These are phyloP conservation scores for Phytopythium ostracodes DNA, from an alignment of 352 stramenopile genomes.

Conservation along the genomic window DNA sequence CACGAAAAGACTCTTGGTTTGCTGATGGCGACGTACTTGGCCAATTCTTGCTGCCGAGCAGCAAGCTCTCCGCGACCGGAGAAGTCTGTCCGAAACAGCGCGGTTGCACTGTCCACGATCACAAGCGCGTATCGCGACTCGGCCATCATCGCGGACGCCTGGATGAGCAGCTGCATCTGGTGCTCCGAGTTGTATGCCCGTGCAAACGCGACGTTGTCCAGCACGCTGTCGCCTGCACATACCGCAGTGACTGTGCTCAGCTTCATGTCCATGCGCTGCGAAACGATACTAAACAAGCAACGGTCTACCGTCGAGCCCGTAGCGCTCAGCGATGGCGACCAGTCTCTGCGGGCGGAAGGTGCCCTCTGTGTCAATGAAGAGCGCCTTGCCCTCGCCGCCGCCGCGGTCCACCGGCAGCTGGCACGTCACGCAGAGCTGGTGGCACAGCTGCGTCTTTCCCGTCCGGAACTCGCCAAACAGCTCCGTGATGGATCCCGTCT, in stretches of 20 bases:
- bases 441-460: slow-evolving; percentile 99
- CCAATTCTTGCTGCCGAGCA: slow-evolving; percentile 88
- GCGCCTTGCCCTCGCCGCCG: slow-evolving; percentile 96
- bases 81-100: slow-evolving; percentile 99
- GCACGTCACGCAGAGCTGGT: slow-evolving; percentile 99
- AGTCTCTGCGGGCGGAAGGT: slow-evolving; percentile 97
- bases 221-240: slow-evolving; percentile 72
- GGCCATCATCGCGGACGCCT: slow-evolving; percentile 98
- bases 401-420: slow-evolving; percentile 97
- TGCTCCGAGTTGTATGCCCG: slow-evolving; percentile 99
- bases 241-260: background rate
- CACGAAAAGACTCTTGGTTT: background rate
- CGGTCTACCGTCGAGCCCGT: slow-evolving; percentile 89
- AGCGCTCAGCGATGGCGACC: slow-evolving; percentile 97
- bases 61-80: slow-evolving; percentile 97
- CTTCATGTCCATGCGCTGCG: too few species aligned
- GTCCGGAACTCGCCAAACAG: slow-evolving; percentile 99
- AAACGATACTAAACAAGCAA: background rate
- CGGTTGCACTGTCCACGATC: slow-evolving; percentile 98
- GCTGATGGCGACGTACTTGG: slow-evolving; percentile 42
- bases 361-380: slow-evolving; percentile 99
- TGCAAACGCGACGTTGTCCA: slow-evolving; percentile 99
- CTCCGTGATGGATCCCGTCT: slow-evolving; percentile 97
- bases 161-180: slow-evolving; percentile 97
- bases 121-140: slow-evolving; percentile 95